Evolutionary conservation across 2,329 filamentous ascomycete genomes (phyloP).

Genomic region (Talaromyces sp.): DNA sequence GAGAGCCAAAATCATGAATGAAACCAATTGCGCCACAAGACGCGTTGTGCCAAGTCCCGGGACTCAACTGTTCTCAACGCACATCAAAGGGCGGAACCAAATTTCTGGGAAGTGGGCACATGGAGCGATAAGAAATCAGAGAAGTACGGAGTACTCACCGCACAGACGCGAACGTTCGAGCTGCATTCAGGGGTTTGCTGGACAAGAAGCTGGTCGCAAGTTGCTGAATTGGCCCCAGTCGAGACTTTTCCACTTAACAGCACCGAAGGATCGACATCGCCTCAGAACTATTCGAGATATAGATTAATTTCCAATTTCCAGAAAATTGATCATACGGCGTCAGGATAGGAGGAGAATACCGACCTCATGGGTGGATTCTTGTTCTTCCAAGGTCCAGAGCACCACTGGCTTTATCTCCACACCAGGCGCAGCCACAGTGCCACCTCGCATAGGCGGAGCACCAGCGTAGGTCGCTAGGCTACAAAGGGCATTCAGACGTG

Average conservation of each 20-base stretch:
- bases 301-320: neutral
- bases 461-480: neutral
- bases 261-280: neutral
- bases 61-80: no score
- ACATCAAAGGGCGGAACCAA: neutral
- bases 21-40: neutral
- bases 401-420: neutral
- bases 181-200: no score
- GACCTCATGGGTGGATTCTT: no score
- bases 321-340: no score
- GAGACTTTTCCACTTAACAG: neutral
- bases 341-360: no score
- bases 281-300: neutral
- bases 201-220: no score
- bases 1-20: neutral
- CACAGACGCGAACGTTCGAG: neutral
- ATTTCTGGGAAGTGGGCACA: neutral
- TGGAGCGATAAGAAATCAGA: neutral
- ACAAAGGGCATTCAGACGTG: neutral
- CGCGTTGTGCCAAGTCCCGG: neutral
- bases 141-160: neutral
- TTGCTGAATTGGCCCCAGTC: neutral
- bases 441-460: neutral
- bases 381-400: no score
- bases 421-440: no score